Evolutionary conservation across 192 early-diverging fungal species (phyloP).

Genomic region (Backusella macrospora): DNA sequence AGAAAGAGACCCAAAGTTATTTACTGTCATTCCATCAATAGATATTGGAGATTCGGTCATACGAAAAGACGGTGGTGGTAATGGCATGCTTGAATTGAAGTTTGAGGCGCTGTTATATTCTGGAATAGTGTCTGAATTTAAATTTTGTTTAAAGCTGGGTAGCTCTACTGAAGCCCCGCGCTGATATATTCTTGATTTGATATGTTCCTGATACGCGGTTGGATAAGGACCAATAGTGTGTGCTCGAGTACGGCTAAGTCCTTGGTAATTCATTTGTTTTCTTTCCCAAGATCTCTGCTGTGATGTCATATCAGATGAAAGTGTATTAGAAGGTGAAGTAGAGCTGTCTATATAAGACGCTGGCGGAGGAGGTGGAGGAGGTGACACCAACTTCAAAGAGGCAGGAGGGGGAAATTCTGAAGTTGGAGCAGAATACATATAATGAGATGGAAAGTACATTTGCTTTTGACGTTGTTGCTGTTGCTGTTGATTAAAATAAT

Average conservation of each 20-base stretch:
- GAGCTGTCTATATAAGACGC: background rate
- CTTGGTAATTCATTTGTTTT: conserved; percentile 13
- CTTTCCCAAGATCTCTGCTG: conserved; percentile 24
- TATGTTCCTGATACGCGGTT: background rate
- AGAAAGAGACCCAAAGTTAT: conserved; percentile 1
- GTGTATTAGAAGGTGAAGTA: conserved; percentile 35
- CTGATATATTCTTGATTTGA: background rate
- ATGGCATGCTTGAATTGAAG: conserved; percentile 6
- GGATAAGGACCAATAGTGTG: conserved; percentile 18
- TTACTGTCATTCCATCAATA: background rate
- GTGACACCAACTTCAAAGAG: conserved; percentile 10
- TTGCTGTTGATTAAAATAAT: conserved; percentile 36
- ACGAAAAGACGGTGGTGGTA: background rate
- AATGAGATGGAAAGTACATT: conserved; percentile 9
- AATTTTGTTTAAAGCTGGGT: background rate
- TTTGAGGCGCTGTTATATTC: background rate
- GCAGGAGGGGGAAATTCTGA: conserved; percentile 10
- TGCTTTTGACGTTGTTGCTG: conserved; percentile 6
- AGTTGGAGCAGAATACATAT: background rate
- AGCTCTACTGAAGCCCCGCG: background rate
- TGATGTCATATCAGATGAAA: background rate
- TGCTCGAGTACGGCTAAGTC: background rate
- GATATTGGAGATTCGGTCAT: background rate
- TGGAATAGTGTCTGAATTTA: conserved; percentile 8
- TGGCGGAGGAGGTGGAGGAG: conserved; percentile 19